Conservation (phyloP, 2,329 filamentous ascomycete genomes). For the Didymella lethalis region DNA sequence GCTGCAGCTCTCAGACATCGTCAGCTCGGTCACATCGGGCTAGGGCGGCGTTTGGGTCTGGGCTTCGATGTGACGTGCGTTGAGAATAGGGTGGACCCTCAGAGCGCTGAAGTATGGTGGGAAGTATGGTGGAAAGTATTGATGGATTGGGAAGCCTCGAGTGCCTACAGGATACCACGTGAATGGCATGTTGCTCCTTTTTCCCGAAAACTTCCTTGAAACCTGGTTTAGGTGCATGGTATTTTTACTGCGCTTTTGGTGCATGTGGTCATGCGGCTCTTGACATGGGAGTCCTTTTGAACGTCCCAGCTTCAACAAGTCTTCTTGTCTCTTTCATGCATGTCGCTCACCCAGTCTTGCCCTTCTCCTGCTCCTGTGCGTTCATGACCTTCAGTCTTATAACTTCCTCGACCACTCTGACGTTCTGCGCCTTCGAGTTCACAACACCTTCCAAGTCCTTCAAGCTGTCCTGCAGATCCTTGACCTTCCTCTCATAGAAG, state of each 20-base stretch:
- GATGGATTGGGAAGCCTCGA: background rate
- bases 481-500: conserved; percentile 74
- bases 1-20: conserved; percentile 39
- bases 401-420: conserved; percentile 86
- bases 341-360: conserved; percentile 30
- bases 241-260: background rate
- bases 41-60: background rate
- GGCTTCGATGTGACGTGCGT: background rate
- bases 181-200: background rate
- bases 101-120: background rate
- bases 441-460: conserved; percentile 74
- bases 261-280: background rate
- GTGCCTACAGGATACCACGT: background rate
- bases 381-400: conserved; percentile 49
- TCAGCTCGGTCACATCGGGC: conserved; percentile 24
- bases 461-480: conserved; percentile 69
- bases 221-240: background rate
- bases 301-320: background rate
- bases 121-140: background rate
- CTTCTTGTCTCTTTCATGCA: background rate
- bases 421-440: conserved; percentile 80
- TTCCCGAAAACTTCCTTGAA: background rate
- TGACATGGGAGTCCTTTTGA: too few relatives aligned
- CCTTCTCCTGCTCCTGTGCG: conserved; percentile 41
- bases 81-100: background rate